Evolutionary conservation across 2,329 filamentous ascomycete species (phyloP).

Genomic region (Didymella arachidicola): DNA sequence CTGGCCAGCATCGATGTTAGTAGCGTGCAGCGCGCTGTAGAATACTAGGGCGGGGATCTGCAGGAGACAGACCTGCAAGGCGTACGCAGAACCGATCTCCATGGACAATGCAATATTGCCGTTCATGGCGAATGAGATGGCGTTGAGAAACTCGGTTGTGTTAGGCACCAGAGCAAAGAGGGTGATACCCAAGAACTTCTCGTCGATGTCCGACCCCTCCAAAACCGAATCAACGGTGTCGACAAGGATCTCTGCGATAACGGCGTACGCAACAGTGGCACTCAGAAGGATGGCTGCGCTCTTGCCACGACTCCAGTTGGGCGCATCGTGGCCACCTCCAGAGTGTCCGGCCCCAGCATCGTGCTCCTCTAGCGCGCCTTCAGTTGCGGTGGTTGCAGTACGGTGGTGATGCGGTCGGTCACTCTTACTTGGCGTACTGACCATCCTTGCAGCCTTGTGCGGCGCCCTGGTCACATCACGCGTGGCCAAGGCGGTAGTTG

Average conservation of each 20-base stretch:
- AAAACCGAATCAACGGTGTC: constrained; percentile 97
- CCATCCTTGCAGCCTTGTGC: constrained; percentile 59
- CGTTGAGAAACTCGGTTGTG: constrained; percentile 98
- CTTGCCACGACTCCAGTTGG: constrained; percentile 94
- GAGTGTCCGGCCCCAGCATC: constrained; percentile 57
- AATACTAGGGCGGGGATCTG: constrained; percentile 93
- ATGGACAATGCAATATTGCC: constrained; percentile 98
- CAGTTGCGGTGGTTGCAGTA: constrained; percentile 57
- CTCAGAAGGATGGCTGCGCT: constrained; percentile 87
- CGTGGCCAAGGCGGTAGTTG: constrained; percentile 85
- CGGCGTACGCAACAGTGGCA: constrained; percentile 90
- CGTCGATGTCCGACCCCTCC: constrained; percentile 87
- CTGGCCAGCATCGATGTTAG: constrained; percentile 62
- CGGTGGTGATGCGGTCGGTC: constrained; percentile 51
- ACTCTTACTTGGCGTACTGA: constrained; percentile 41
- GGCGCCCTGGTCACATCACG: constrained; percentile 71
- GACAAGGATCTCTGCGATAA: constrained; percentile 96
- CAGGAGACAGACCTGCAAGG: constrained; percentile 91
- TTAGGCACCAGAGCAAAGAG: constrained; percentile 97
- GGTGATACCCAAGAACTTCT: constrained; percentile 97
- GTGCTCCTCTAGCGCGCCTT: constrained; percentile 59
- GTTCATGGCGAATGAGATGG: constrained; percentile 99
- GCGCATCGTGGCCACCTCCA: constrained; percentile 84
- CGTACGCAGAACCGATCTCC: constrained; percentile 98
- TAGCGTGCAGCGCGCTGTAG: constrained; percentile 80